Evolutionary conservation across 2,329 filamentous ascomycete species (phyloP).

Genomic region (Hymenoscyphus repandus): DNA sequence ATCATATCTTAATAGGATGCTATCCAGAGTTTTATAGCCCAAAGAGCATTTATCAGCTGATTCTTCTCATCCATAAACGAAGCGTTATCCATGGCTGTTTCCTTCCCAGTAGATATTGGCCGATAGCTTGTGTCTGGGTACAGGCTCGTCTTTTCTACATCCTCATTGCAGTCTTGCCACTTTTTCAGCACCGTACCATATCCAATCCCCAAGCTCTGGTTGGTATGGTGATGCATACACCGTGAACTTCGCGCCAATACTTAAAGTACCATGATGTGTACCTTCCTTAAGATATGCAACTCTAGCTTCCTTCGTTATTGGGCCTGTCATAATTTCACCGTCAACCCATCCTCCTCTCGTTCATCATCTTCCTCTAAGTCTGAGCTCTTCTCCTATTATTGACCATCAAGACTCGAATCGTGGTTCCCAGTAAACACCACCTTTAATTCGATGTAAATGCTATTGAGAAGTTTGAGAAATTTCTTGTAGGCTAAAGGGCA

Average conservation of each 20-base stretch:
- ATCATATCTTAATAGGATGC: no score
- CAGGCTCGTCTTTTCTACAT: slow-evolving; percentile 34
- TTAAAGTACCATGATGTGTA: slow-evolving; percentile 21
- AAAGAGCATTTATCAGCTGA: slow-evolving; percentile 43
- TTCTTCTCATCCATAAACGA: slow-evolving; percentile 39
- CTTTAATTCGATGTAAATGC: slow-evolving; percentile 48
- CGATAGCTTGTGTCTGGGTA: slow-evolving; percentile 30
- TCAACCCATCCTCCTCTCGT: slow-evolving; percentile 3
- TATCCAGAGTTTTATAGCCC: slow-evolving; percentile 50
- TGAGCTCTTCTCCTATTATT: neutral
- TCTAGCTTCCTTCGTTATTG: slow-evolving; percentile 12
- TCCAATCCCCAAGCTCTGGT: slow-evolving; percentile 19
- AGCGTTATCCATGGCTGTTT: no score
- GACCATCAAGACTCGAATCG: slow-evolving; percentile 44
- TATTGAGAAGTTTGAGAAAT: slow-evolving; percentile 19
- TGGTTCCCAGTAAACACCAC: slow-evolving; percentile 60
- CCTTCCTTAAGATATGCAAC: slow-evolving; percentile 27
- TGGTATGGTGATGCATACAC: slow-evolving; percentile 29
- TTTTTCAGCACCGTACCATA: no score
- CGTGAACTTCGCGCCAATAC: slow-evolving; percentile 22
- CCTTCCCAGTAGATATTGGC: slow-evolving; percentile 33
- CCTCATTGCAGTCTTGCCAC: no score
- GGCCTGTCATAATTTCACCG: slow-evolving; percentile 12
- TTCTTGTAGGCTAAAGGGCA: slow-evolving; percentile 24
- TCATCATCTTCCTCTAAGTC: neutral